Base-by-base conservation (phyloP, 1,284 basidiomycete species). In the Spongispora temasekensis region DNA sequence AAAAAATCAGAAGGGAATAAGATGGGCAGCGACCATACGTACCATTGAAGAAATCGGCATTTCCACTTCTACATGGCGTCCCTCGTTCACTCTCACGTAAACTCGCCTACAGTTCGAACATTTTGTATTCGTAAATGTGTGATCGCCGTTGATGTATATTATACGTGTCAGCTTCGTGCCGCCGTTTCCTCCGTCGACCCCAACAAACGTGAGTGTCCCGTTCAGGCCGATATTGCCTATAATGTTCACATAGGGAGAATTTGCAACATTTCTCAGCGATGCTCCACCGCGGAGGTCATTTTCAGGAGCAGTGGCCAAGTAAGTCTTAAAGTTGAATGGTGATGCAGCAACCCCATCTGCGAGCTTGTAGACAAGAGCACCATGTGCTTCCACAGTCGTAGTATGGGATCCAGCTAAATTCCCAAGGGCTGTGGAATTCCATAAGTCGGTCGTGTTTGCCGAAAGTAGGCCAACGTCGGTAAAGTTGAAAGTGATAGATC, bases 41-140 rank as follows among this genome's bases (percentile, higher is more conserved):
- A 64, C 63, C 54, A 64, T 54, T 52, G 62, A 58, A 2, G 63
- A 63, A 25, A 64, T 52, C 2, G 58, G 62, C 58, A 64, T 59
- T 40, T 61, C 57, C 12, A 55, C 55, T 23, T 10, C 8, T 6
- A 61, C 53, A 0, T 55, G 31, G 7, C 17, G 8, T 15, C 25
- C 52, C 2, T 31, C 57, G 12, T 64, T 59, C 28, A 59, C 56
- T 23, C 55, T 59, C 27, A 64, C 53, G 42, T 59, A 12, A 10
- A 31, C 62, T 4, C 57, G 46, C 35, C 59, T 57, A n/a, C 63
- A 65, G 25, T 65, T 65, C 21, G 60, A 48, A 27, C 60, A 65
- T 0, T 30, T 46, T 4, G 58, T 65, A 23, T 62, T 64, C 28
- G 7, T 32, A 50, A 59, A 61, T 0, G 48, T 56, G 23, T 51